Percentiles rank a stretch among this genome's conserved stretches.
These are phyloP conservation scores for Chlamydomonas incerta DNA, from an alignment of 139 green algal genomes.

Conservation along the genomic window DNA sequence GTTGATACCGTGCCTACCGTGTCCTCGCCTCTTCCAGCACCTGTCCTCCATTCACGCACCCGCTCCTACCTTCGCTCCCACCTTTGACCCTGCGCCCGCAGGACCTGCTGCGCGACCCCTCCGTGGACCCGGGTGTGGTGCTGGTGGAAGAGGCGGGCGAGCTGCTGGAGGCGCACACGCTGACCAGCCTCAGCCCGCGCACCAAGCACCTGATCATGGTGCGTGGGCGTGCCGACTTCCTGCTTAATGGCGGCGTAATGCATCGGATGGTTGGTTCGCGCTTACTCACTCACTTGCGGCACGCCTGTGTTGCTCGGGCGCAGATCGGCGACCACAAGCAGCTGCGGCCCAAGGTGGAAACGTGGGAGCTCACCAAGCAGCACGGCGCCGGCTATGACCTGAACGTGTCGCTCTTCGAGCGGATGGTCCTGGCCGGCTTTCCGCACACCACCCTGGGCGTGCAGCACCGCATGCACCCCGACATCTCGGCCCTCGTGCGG, in stretches of 20 bases:
- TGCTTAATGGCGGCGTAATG: no score
- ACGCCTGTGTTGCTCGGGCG: no score
- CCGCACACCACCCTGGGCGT: constrained; percentile 62
- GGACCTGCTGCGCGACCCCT: no score
- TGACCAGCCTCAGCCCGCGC: constrained; percentile 64
- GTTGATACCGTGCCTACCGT: no score
- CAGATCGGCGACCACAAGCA: constrained; percentile 81
- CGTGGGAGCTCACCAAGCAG: constrained; percentile 66
- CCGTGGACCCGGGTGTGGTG: constrained; percentile 60
- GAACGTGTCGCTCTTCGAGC: constrained; percentile 87
- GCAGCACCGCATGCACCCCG: constrained; percentile 84
- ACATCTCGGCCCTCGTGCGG: constrained; percentile 51
- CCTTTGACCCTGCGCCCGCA: no score
- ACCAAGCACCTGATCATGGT: constrained; percentile 84
- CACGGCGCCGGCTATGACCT: constrained; percentile 71
- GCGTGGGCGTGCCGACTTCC: neutral
- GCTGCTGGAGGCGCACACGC: constrained; percentile 82
- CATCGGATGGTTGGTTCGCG: no score
- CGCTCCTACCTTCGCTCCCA: no score
- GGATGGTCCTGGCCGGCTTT: constrained; percentile 66
- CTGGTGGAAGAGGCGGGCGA: constrained; percentile 87
- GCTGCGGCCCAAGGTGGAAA: constrained; percentile 82
- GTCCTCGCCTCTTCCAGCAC: no score
- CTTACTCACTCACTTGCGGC: neutral
- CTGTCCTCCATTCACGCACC: no score